A percentile compares a stretch with the other conserved stretches of the same genome.
phyloP scores from a whole-genome alignment of 2,329 filamentous ascomycete genomes.

The Aspergillus sp. region DNA sequence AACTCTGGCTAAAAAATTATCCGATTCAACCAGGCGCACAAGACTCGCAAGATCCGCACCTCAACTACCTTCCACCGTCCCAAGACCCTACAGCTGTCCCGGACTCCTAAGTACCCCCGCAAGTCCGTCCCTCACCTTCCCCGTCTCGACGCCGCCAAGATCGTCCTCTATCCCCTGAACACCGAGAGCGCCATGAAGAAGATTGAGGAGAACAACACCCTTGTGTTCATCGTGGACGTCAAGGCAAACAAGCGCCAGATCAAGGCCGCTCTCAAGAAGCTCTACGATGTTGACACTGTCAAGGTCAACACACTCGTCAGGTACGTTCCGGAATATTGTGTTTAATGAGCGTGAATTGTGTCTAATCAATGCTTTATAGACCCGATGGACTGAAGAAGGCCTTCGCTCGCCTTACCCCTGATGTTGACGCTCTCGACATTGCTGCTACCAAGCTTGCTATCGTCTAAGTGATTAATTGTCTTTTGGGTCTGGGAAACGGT shows the following conservation, averaged over 20 bases:
- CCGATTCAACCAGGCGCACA: constrained; percentile 62
- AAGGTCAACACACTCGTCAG: constrained; percentile 99
- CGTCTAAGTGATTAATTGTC: constrained; percentile 65
- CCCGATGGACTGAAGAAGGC: constrained; percentile 99
- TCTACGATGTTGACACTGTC: constrained; percentile 96
- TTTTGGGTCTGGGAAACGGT: constrained; percentile 47
- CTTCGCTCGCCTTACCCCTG: constrained; percentile 89
- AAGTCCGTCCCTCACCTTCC: constrained; percentile 88
- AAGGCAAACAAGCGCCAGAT: constrained; percentile 99
- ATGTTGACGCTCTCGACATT: constrained; percentile 98
- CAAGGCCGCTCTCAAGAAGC: constrained; percentile 96
- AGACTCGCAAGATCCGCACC: constrained; percentile 88
- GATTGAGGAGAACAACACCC: constrained; percentile 99
- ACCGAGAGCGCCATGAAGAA: constrained; percentile 99
- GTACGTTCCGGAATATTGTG: constrained; percentile 48
- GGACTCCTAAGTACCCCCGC: constrained; percentile 92
- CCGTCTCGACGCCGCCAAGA: constrained; percentile 95
- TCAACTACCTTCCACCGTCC: constrained; percentile 96
- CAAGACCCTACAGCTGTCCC: constrained; percentile 91
- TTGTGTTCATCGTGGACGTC: constrained; percentile 94
- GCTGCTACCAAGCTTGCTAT: constrained; percentile 98
- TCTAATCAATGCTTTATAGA: constrained; percentile 46
- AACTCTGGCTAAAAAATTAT: constrained; percentile 16
- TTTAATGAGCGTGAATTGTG: neutral
- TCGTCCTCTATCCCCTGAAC: constrained; percentile 98